Base-by-base conservation (phyloP, 2,329 filamentous ascomycete genomes). In the Fusarium sp. region DNA sequence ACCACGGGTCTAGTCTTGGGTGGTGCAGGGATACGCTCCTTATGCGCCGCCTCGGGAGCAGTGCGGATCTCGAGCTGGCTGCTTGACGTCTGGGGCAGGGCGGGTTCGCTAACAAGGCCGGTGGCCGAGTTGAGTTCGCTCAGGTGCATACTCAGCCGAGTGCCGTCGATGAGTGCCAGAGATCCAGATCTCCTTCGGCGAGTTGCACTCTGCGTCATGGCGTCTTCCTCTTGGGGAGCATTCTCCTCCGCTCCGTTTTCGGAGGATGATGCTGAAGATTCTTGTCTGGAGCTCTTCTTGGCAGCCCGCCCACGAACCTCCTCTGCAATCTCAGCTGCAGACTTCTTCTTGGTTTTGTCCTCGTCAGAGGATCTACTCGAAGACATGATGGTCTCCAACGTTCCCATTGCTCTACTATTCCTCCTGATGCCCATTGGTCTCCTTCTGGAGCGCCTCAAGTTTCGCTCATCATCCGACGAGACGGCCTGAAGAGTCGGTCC, bases 351-450 rank as follows among this genome's bases (percentile, higher is more conserved):
- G n/a, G 86, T 84, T 74, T 86, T 88, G 47, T 91, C 90, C 72
- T 92, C 90, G 27, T 91, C 89, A 0, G 90, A 91, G 2, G 90
- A 92, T 30, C 90, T 86, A 69, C 90, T 92, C 0, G 89, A 90
- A 27, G 89, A 91, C 85, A 92, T 92, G 77, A 92, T 92, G 1
- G 90, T 92, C 76, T 92, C 90, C 5, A 92, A 81, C 1, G 90
- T 92, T 4, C 90, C 89, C 79, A 91, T 89, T 6, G 90, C 90
- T 27, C 84, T 84, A 68, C 88, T 90, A 63, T 85, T 86, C 47
- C 86, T 82, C 43, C 87, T 83, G 2, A 80, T 80, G 0, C 81
- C 82, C 50, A 83, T 83, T 22, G 86, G 82, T 22, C 86, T 82
- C 72, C 83, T 84, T 61, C 81, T 81, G 3, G 84, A 82, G 12